Evolutionary conservation across 306 rosid genomes (phyloP), one percentile per base, ranked within the genome.

Genomic region (Begonia peltatifolia): DNA sequence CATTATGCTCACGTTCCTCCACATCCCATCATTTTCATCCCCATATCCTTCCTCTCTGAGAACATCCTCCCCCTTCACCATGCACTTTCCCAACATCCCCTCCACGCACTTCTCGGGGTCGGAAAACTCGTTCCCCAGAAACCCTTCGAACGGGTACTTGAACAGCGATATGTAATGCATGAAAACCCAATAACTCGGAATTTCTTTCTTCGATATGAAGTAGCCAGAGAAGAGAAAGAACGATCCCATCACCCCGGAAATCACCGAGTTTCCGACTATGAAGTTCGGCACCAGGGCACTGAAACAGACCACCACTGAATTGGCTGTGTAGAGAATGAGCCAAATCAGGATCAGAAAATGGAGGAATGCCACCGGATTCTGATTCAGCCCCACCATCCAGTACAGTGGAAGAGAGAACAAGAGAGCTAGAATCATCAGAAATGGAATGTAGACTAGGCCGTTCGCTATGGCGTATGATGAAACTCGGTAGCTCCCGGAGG

Each of bases 101-200:
- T 76, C 79, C 77, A 90, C 58, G 65, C 97, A 90, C 73, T 90
- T 85, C 12, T 65, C 81, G n/a, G 95, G 83, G 9, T 77, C 62
- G 2, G 97, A 90, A 64, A 90, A 90, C 72, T 90, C 94, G 50
- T 85, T 90, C 58, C 85, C 79, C 61, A 90, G 61, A 59, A 90
- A 76, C 82, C 95, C 95, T 77, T 90, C 97, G 25, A 90, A 85
- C 13, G 97, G 97, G 61, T 90, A 85, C 82, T 90, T 90, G 44
- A 90, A 90, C 63, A 90, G 61, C 13, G 97, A 90, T 41, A 90
- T 60, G 54, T 74, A 83, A 64, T 90, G 95, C 95, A 90, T 85
- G 78, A 85, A 83, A 50, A 83, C 77, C 97, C 97, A 85, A 56
- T 86, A 85, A 10, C 59, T 55, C 6, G 95, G 97, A 47, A 84